Evolutionary conservation across 768 basidiomycete species (phyloP).

Genomic region (Inosperma sp.): DNA sequence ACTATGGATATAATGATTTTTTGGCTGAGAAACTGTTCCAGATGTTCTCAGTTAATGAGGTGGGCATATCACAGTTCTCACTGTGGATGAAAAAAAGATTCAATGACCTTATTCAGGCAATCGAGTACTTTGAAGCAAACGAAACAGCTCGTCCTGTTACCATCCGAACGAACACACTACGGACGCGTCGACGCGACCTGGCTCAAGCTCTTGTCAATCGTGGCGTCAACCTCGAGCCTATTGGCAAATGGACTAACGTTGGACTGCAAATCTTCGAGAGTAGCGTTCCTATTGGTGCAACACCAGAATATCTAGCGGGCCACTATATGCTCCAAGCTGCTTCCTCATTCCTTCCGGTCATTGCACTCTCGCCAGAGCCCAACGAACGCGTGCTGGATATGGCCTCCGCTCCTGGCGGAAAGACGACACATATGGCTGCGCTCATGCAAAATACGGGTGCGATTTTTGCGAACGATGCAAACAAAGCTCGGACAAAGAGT

Average conservation of each 20-base stretch:
- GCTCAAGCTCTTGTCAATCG: constrained; percentile 92
- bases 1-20: constrained; percentile 98
- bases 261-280: constrained; percentile 99
- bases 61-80: constrained; percentile 31
- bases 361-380: constrained; percentile 88
- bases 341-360: constrained; percentile 98
- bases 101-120: constrained; percentile 52
- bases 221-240: constrained; percentile 95
- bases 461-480: constrained; percentile 95
- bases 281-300: constrained; percentile 93
- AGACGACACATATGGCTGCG: constrained; percentile 96
- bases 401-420: constrained; percentile 98
- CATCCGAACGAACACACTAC: constrained; percentile 95
- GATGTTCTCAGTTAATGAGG: constrained; percentile 90
- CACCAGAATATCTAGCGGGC: constrained; percentile 97
- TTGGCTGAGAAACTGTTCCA: constrained; percentile 92
- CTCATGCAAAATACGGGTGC: constrained; percentile 97
- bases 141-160: constrained; percentile 95
- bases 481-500: constrained; percentile 92
- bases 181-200: constrained; percentile 88
- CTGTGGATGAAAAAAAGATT: background rate
- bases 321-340: constrained; percentile 99
- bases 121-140: constrained; percentile 98
- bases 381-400: constrained; percentile 95
- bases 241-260: constrained; percentile 99